Base-by-base conservation (phyloP, 2,329 filamentous ascomycete species). In the Epichloe baconii region DNA sequence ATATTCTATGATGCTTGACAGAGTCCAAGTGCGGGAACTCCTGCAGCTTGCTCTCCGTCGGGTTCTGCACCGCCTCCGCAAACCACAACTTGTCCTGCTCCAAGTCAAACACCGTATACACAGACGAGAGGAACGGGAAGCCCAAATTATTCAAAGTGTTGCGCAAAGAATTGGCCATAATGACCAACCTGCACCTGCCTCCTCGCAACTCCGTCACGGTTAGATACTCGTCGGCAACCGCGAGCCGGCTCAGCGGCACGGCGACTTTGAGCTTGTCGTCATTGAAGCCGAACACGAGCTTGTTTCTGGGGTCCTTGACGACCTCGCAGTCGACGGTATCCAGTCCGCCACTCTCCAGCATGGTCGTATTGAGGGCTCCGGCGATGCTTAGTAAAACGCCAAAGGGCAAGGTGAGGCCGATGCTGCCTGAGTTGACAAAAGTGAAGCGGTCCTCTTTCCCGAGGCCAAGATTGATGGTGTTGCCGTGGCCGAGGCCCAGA, bases 191-290 rank as follows among this genome's bases (percentile, higher is more conserved):
- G 19, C 40, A 43, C 17, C 8, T 43, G 17, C 40, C 40, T 2
- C 0, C 11, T 7, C 0, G n/a, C 17, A 5, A n/a, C 5, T 43
- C 5, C 2, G 1, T 8, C 5, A 0, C n/a, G 17, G 1, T 5
- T 1, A 43, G 8, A 11, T 19, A 10, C 4, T 4, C 5, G 2
- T 10, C 0, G 14, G 40, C 10, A 11, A 43, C 1, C 7, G 10
- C n/a, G n/a, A 21, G 23, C 11, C 11, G 40, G 17, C 40, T 23
- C 3, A 43, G 40, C 19, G 40, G 40, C 40, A 43, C 17, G n/a
- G 40, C n/a, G 15, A 43, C 40, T 21, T 23, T 43, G 40, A n/a
- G 5, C 17, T 21, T 23, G 40, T 43, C 40, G 7, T 21, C 17
- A 4, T 43, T 43, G 7, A 43, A 43, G 11, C 40, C 40, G 17